These are phyloP conservation scores for Hypomontagnella monticulosa DNA, from an alignment of 495 filamentous ascomycete species.

Conservation along the genomic window DNA sequence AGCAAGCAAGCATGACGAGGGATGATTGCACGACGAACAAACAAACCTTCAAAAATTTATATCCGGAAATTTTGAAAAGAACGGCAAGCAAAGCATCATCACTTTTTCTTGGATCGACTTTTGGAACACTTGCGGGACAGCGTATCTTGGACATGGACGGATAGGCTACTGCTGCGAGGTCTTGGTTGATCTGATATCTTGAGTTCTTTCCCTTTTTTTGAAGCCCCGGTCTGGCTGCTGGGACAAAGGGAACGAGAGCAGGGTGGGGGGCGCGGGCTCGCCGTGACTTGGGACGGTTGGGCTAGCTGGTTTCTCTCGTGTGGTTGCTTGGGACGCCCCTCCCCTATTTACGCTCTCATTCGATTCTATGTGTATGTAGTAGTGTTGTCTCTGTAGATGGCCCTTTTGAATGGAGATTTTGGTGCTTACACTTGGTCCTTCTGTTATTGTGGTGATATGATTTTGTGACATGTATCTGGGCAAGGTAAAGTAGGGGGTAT, in stretches of 20 bases:
- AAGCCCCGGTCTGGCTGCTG: conserved; percentile 27
- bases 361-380: conserved; percentile 29
- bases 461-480: too few species aligned
- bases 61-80: neutral
- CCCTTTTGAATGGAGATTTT: conserved; percentile 31
- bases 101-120: conserved; percentile 17
- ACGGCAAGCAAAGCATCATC: conserved; percentile 11
- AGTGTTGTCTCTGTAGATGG: conserved; percentile 32
- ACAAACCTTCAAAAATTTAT: too few species aligned
- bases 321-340: neutral
- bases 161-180: neutral
- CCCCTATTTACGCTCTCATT: conserved; percentile 12
- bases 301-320: too few species aligned
- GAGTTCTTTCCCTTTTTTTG: neutral
- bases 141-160: conserved; percentile 13
- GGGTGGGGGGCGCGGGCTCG: neutral
- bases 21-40: conserved; percentile 30
- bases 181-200: conserved; percentile 12
- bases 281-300: too few species aligned
- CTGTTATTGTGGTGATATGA: neutral
- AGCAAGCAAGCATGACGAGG: conserved; percentile 29
- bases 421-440: conserved; percentile 2
- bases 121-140: neutral
- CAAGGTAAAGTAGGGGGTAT: too few species aligned
- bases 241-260: conserved; percentile 11